A percentile compares a stretch with the other conserved stretches of the same genome.
These are phyloP conservation scores for Lentinula aciculospora DNA, from an alignment of 768 basidiomycete genomes.

Conservation along the genomic window DNA sequence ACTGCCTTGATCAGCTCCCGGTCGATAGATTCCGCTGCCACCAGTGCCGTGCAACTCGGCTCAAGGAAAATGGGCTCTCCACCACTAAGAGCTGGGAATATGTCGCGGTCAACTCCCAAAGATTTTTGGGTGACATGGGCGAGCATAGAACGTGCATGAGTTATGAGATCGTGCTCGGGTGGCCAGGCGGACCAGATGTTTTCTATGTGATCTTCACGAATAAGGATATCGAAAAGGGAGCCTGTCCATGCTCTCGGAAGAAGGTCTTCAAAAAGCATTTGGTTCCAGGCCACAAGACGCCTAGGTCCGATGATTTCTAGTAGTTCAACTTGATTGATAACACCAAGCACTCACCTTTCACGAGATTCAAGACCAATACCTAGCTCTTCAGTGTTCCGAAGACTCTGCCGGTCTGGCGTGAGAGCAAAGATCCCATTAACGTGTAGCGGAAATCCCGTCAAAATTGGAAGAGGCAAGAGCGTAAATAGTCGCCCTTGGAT, in stretches of 20 bases:
- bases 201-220: constrained; percentile 6
- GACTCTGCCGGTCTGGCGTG: constrained; percentile 22
- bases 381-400: constrained; percentile 23
- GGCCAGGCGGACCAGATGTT: constrained; percentile 19
- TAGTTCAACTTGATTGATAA: neutral
- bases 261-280: constrained; percentile 15
- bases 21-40: neutral
- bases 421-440: constrained; percentile 26
- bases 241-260: constrained; percentile 12
- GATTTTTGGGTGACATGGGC: neutral
- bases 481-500: constrained; percentile 24
- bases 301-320: constrained; percentile 1
- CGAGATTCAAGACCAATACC: constrained; percentile 13
- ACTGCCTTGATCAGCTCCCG: neutral
- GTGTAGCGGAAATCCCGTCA: constrained; percentile 23
- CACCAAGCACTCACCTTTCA: constrained; percentile 14
- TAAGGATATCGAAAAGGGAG: constrained; percentile 10
- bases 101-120: neutral
- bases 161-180: neutral
- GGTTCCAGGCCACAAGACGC: constrained; percentile 17
- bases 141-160: constrained; percentile 11
- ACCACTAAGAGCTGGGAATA: constrained; percentile 1
- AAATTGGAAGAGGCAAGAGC: constrained; percentile 25
- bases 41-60: constrained; percentile 4
- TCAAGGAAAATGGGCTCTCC: constrained; percentile 6